phyloP scores from a whole-genome alignment of 257 asterid genomes.

The Solanum verrucosum region DNA sequence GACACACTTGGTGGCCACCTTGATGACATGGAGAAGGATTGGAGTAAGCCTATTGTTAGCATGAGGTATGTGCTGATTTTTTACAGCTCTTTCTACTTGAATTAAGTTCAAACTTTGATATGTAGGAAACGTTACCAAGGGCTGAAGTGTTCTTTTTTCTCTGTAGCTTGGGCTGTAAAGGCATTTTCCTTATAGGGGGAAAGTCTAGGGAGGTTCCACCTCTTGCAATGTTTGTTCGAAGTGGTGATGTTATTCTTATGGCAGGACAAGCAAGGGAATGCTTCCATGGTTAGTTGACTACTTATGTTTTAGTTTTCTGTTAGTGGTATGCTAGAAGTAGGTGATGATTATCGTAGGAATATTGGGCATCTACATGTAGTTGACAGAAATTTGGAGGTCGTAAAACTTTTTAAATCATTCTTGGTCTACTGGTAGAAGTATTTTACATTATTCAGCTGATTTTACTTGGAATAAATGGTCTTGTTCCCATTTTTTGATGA shows the following conservation, averaged over 20 bases:
- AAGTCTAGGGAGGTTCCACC: conserved; percentile 75
- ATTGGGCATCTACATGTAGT: not conserved
- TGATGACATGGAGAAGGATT: conserved; percentile 97
- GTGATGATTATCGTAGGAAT: not conserved
- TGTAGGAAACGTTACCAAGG: not conserved
- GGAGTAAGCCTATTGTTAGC: conserved; percentile 98
- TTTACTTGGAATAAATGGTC: not conserved
- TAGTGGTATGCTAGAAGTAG: not conserved
- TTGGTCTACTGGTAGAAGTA: not conserved
- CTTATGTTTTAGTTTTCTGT: not conserved
- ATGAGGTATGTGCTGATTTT: conserved; percentile 46
- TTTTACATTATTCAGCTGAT: not conserved
- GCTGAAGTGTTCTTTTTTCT: not conserved
- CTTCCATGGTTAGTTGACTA: conserved; percentile 61
- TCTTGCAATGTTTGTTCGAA: conserved; percentile 75
- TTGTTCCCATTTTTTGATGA: not conserved
- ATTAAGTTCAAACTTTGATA: not conserved
- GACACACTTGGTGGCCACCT: conserved; percentile 97
- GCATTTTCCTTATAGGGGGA: conserved; percentile 91
- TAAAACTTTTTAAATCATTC: not conserved
- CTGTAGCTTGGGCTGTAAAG: conserved; percentile 89
- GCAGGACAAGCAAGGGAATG: conserved; percentile 93
- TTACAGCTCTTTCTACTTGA: not conserved
- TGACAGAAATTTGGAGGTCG: not conserved
- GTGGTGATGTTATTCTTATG: conserved; percentile 92